Evolutionary conservation across 106 monocot species (phyloP), one percentile per base, ranked within the genome.

Genomic region (Allium fistulosum): DNA sequence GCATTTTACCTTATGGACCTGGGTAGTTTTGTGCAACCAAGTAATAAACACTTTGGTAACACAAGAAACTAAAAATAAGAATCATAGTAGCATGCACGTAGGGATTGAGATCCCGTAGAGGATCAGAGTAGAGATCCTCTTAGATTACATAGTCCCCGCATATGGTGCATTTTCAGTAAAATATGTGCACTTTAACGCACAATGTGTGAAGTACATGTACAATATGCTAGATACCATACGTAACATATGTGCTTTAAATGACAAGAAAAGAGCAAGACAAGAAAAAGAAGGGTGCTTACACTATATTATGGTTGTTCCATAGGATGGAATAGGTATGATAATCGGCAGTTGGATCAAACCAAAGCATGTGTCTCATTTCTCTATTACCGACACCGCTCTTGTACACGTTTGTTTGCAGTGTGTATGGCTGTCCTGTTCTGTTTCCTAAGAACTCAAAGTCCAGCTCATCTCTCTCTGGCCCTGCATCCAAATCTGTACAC

Each of bases 361-460:
- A 97, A 7, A 97, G 78, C 74, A 64, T 77, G 65, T 97, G 97
- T 64, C 97, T 74, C 97, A 92, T 92, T 80, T 97, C 97, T 64
- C 97, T 78, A 17, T 73, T 71, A 8, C 97, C 97, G 12, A 97
- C 84, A 8, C 97, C 97, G 26, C 88, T 71, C 82, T 80, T 82
- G 71, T 97, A 97, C 55, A 97, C 82, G 53, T 97, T 97, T 10
- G 97, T 97, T 75, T 97, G 97, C 12, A 97, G 68, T 1, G 76
- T 92, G 78, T 97, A 97, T 6, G 97, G 97, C 80, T 97, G 72
- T 8, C 97, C 97, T 0, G 81, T 79, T 56, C 97, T 84, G 75
- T 97, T 97, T 8, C 97, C 97, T 64, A 97, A 78, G 79, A 97
- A 97, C 86, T 97, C 97, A 37, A 97, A 87, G 66, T 97, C 97